These are phyloP conservation scores for Wickerhamomyces mucosus DNA, from an alignment of 805 yeast genomes.

Conservation along the genomic window DNA sequence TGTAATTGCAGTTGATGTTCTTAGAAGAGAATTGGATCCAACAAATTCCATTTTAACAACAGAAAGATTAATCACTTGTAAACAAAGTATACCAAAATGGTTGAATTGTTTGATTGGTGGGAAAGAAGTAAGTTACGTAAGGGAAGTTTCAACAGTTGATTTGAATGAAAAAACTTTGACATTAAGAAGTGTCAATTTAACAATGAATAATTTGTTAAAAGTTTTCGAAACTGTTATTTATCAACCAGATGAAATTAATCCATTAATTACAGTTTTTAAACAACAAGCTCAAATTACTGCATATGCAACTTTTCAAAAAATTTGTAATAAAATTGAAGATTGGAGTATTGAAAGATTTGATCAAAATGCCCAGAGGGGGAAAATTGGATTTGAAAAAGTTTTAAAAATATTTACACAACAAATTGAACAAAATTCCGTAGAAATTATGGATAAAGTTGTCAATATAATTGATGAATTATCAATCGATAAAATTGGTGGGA, in stretches of 20 bases:
- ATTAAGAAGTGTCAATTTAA: conserved; percentile 79
- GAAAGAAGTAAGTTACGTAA: conserved; percentile 61
- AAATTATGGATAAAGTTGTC: conserved; percentile 23
- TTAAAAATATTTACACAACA: conserved; percentile 38
- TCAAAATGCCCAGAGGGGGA: conserved; percentile 80
- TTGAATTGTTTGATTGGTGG: conserved; percentile 64
- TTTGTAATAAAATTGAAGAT: conserved; percentile 81
- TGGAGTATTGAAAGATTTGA: conserved; percentile 87
- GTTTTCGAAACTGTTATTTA: conserved; percentile 87
- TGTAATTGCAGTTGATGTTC: conserved; percentile 86
- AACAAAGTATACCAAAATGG: conserved; percentile 85
- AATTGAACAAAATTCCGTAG: conserved; percentile 22
- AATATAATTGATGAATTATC: conserved; percentile 24
- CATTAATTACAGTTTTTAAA: conserved; percentile 49
- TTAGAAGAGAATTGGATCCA: conserved; percentile 59
- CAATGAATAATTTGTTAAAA: conserved; percentile 62
- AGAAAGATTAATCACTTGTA: conserved; percentile 82
- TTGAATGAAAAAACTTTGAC: conserved; percentile 51
- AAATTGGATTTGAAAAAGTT: conserved; percentile 76
- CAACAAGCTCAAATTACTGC: conserved; percentile 91
- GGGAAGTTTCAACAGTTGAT: conserved; percentile 86
- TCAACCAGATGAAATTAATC: conserved; percentile 51
- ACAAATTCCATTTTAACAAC: conserved; percentile 51
- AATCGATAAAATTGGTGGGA: conserved; percentile 20
- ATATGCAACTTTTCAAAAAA: conserved; percentile 54